Conservation (phyloP, 2,329 filamentous ascomycete species). For the Verticillium tricorpus region DNA sequence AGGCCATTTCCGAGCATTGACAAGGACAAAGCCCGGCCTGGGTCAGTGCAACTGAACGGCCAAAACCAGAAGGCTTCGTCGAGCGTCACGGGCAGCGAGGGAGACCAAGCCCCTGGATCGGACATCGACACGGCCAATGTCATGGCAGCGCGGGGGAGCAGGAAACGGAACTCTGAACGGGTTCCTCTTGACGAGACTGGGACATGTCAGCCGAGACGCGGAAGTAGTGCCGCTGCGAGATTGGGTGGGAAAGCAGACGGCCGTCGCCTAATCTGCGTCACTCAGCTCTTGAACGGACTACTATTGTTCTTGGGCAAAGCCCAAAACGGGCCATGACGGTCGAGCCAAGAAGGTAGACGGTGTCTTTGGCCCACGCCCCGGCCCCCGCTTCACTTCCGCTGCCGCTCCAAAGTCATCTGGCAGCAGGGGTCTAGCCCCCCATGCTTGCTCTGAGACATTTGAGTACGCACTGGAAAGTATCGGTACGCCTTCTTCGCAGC, state of each 20-base stretch:
- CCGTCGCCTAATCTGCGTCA: neutral
- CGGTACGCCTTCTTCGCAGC: neutral
- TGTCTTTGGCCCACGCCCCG: neutral
- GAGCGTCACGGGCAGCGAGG: neutral
- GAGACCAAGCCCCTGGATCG: neutral
- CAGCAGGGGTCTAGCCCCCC: constrained; percentile 1
- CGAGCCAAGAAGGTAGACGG: neutral
- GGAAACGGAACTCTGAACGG: neutral
- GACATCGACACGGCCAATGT: neutral
- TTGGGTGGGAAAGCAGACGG: neutral
- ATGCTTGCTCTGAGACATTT: neutral
- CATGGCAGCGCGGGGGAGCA: neutral
- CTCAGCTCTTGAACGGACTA: neutral
- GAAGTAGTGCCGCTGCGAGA: neutral
- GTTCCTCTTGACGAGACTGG: neutral
- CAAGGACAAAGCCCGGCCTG: neutral
- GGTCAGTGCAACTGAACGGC: neutral
- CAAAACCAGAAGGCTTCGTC: neutral
- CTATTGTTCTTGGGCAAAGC: neutral
- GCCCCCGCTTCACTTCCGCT: neutral
- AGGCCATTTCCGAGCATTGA: neutral
- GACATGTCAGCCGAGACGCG: neutral
- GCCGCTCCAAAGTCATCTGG: neutral
- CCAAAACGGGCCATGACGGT: neutral
- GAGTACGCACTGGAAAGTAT: neutral